Percentiles rank a stretch among this genome's conserved stretches.
Conservation (phyloP, 805 yeast genomes). For the Lipomyces yamanashiensis region DNA sequence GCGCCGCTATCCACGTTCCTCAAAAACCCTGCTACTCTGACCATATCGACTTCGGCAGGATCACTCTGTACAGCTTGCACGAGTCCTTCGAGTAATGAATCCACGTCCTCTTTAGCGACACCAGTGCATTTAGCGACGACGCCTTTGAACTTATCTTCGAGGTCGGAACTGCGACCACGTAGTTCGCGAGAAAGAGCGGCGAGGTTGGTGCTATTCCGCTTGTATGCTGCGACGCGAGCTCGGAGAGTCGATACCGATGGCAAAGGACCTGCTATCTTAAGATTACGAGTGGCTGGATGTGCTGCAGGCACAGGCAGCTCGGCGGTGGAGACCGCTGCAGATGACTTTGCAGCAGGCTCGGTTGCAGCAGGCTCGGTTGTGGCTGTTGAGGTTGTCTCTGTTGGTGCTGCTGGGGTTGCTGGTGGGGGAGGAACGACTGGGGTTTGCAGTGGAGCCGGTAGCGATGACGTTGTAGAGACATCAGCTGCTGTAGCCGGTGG, state of each 20-base stretch:
- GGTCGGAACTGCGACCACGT: slow-evolving; percentile 56
- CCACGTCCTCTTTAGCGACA: slow-evolving; percentile 79
- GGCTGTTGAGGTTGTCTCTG: background rate
- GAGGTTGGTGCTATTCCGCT: slow-evolving; percentile 65
- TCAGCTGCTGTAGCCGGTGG: background rate
- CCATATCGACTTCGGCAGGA: slow-evolving; percentile 67
- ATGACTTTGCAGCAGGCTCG: background rate
- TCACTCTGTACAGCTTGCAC: slow-evolving; percentile 90
- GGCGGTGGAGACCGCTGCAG: background rate
- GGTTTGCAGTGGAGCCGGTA: background rate
- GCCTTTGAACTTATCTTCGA: slow-evolving; percentile 79
- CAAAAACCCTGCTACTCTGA: slow-evolving; percentile 59
- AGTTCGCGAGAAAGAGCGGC: slow-evolving; percentile 58
- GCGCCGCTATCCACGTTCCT: slow-evolving; percentile 44
- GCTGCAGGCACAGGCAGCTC: background rate
- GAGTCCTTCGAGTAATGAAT: slow-evolving; percentile 77
- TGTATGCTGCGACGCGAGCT: slow-evolving; percentile 83
- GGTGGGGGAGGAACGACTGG: background rate
- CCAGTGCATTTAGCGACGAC: slow-evolving; percentile 91
- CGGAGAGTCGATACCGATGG: slow-evolving; percentile 60
- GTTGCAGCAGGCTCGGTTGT: background rate
- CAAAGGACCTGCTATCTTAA: slow-evolving; percentile 38
- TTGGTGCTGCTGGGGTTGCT: background rate
- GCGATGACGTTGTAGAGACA: background rate
- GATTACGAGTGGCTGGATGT: background rate